Percentiles rank a stretch among this genome's conserved stretches.
Conservation (phyloP, 257 asterid genomes). For the Oldenlandia corymbosa region DNA sequence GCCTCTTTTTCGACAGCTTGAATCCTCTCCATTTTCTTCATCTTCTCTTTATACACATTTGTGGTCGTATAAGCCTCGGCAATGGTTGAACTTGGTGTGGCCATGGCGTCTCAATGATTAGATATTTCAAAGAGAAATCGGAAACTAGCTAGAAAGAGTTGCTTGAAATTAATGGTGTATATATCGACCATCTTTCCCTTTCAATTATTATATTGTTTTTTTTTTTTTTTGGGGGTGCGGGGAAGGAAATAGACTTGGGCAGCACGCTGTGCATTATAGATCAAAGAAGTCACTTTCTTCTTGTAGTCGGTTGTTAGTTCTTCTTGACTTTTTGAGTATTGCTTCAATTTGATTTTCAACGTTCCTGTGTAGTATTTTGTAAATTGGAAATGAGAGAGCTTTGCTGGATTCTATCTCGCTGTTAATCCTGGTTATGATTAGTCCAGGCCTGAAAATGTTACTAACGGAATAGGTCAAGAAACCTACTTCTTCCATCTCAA, state of each 20-base stretch:
- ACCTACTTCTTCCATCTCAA: too few relatives aligned
- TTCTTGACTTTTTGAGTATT: not conserved
- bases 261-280: not conserved
- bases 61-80: slow-evolving; percentile 1
- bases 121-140: too few relatives aligned
- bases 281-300: not conserved
- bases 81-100: slow-evolving; percentile 1
- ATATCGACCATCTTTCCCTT: too few relatives aligned
- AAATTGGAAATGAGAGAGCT: too few relatives aligned
- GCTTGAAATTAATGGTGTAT: not conserved
- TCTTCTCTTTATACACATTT: not conserved
- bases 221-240: too few relatives aligned
- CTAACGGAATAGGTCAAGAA: too few relatives aligned
- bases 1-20: not conserved
- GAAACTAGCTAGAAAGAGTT: too few relatives aligned
- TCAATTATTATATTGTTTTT: too few relatives aligned
- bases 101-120: not conserved
- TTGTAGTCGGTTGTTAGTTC: not conserved
- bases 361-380: not conserved
- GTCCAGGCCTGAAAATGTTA: too few relatives aligned
- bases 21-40: slow-evolving; percentile 5
- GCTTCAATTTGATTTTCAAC: not conserved
- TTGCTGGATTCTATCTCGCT: too few relatives aligned
- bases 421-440: too few relatives aligned
- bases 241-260: too few relatives aligned